Conservation (phyloP, 371 early-diverging fungal genomes). For the Quaeritorhiza haematococci region DNA sequence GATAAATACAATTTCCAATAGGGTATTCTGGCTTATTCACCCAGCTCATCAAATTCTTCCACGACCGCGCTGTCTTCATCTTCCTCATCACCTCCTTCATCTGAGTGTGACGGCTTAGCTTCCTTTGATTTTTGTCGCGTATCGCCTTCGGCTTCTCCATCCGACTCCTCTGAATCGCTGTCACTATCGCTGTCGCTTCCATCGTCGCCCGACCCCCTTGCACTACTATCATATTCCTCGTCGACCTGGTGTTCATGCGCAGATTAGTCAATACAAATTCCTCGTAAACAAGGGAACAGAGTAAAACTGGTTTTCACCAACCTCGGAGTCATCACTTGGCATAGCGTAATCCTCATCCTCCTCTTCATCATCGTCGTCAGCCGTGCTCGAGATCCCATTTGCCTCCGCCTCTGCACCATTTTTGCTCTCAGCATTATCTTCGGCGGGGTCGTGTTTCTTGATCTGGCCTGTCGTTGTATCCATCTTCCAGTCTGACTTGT, state of each 20-base stretch:
- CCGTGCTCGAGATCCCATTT: slow-evolving; percentile 42
- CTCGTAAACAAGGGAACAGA: slow-evolving; percentile 29
- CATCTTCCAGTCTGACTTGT: slow-evolving; percentile 14
- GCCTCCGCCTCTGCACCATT: slow-evolving; percentile 17
- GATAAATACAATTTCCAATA: no score
- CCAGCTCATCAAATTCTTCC: no score
- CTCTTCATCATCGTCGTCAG: slow-evolving; percentile 17
- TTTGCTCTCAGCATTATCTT: slow-evolving; percentile 26
- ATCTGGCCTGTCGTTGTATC: slow-evolving; percentile 6
- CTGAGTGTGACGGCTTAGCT: no score
- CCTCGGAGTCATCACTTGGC: slow-evolving; percentile 8
- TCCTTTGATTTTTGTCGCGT: no score
- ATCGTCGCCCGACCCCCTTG: slow-evolving; percentile 3
- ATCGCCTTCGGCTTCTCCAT: not conserved
- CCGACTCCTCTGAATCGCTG: slow-evolving; percentile 6
- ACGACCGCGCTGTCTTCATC: not conserved
- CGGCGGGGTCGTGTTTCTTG: slow-evolving; percentile 5
- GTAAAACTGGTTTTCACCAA: slow-evolving; percentile 32
- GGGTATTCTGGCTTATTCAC: no score
- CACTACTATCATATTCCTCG: slow-evolving; percentile 19
- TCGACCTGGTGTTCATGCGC: slow-evolving; percentile 39
- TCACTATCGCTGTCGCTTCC: slow-evolving; percentile 7
- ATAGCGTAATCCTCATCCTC: slow-evolving; percentile 22
- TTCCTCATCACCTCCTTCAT: not conserved
- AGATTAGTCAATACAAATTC: slow-evolving; percentile 33